Conservation (phyloP, 1,284 basidiomycete genomes). For the Exobasidium cylindrosporum region DNA sequence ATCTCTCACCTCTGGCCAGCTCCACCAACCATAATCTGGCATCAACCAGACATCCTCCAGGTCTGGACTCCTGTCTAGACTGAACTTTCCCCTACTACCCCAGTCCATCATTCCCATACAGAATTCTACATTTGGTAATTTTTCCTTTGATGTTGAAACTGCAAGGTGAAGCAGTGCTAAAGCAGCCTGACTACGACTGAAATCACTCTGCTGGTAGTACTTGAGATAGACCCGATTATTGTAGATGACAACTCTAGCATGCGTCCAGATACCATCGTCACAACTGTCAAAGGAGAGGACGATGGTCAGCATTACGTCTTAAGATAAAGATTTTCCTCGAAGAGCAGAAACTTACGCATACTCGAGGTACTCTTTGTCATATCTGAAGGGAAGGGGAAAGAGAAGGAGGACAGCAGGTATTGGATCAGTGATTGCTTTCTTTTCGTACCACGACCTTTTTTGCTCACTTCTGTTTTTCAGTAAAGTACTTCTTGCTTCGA, state of each 20-base stretch:
- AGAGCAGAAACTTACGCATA: conserved; percentile 4
- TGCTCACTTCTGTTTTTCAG: conserved; percentile 21
- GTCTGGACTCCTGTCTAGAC: conserved; percentile 35
- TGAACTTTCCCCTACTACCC: conserved; percentile 45
- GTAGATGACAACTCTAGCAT: conserved; percentile 47
- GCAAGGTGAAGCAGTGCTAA: conserved; percentile 36
- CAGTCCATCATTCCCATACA: conserved; percentile 47
- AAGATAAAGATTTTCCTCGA: too few species aligned
- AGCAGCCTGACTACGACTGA: conserved; percentile 36
- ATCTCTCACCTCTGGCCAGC: conserved; percentile 37
- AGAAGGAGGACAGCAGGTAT: background rate
- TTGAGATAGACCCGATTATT: conserved; percentile 47
- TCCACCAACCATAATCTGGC: conserved; percentile 51
- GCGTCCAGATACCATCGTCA: conserved; percentile 44
- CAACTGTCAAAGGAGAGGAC: too few species aligned
- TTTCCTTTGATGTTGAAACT: conserved; percentile 36
- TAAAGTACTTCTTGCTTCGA: conserved; percentile 33
- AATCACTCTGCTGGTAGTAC: conserved; percentile 39
- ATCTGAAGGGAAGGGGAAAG: conserved; percentile 11
- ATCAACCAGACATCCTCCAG: conserved; percentile 50
- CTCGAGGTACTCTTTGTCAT: conserved; percentile 39
- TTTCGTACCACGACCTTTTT: background rate
- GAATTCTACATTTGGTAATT: conserved; percentile 52
- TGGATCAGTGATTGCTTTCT: background rate
- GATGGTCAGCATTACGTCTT: too few species aligned